Percentiles rank a stretch among this genome's conserved stretches.
Evolutionary conservation across 2,329 filamentous ascomycete species (phyloP).

Genomic region (Colletotrichum phormii): DNA sequence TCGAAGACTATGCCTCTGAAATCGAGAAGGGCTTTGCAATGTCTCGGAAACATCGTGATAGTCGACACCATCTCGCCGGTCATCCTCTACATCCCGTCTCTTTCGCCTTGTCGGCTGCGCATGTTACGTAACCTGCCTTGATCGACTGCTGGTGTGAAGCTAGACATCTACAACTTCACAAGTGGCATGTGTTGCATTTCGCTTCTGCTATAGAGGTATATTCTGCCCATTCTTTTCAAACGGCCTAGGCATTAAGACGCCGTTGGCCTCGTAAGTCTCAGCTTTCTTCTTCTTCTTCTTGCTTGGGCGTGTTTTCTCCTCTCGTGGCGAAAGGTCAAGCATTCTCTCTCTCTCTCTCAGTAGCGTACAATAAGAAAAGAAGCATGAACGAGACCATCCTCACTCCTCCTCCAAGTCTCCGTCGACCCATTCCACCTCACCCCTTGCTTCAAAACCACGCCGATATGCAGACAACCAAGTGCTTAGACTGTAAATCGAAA

Average conservation of each 20-base stretch:
- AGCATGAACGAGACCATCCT: neutral
- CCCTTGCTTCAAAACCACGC: conserved; percentile 19
- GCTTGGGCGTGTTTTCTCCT: conserved; percentile 31
- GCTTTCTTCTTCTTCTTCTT: conserved; percentile 19
- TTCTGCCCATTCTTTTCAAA: neutral
- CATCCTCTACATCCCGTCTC: neutral
- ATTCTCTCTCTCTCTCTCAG: neutral
- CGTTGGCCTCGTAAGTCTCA: conserved; percentile 30
- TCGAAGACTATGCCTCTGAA: neutral
- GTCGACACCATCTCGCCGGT: conserved; percentile 18
- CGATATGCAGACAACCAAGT: neutral
- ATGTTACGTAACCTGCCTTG: conserved; percentile 6
- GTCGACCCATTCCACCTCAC: neutral
- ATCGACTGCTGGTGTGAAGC: conserved; percentile 11
- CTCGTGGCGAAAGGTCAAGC: conserved; percentile 4
- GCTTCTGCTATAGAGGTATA: neutral
- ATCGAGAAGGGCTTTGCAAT: neutral
- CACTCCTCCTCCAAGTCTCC: neutral
- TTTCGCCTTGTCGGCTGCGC: neutral
- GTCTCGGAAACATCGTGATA: conserved; percentile 7
- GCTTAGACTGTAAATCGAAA: neutral
- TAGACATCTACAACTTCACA: neutral
- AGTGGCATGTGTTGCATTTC: neutral
- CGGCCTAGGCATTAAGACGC: neutral
- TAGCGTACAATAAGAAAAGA: neutral